These are phyloP conservation scores for Cutaneotrichosporon dermatis DNA, from an alignment of 1,284 basidiomycete species.

Conservation along the genomic window DNA sequence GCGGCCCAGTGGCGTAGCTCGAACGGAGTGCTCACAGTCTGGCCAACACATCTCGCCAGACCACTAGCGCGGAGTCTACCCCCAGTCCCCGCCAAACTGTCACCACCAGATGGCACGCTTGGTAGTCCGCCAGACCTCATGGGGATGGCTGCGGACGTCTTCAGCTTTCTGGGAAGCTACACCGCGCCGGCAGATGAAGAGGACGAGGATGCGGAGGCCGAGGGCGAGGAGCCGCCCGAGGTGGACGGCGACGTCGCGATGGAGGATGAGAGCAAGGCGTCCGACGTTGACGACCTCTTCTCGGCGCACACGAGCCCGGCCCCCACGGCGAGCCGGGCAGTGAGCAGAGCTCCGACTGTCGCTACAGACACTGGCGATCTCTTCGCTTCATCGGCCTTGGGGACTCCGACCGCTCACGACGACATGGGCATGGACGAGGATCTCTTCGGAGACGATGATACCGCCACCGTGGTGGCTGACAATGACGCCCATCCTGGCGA, in stretches of 20 bases:
- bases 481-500: background rate
- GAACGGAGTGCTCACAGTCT: too few relatives aligned
- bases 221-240: conserved; percentile 8
- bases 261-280: conserved; percentile 16
- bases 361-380: conserved; percentile 4
- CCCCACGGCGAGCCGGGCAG: conserved; percentile 3
- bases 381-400: conserved; percentile 11
- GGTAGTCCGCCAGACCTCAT: too few relatives aligned
- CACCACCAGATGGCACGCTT: too few relatives aligned
- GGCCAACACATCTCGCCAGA: too few relatives aligned
- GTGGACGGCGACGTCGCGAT: conserved; percentile 11
- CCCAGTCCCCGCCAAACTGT: too few relatives aligned
- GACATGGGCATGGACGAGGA: conserved; percentile 19
- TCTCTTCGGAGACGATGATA: conserved; percentile 19
- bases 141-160: too few relatives aligned
- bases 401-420: conserved; percentile 9
- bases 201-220: conserved; percentile 11
- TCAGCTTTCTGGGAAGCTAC: conserved; percentile 25
- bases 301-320: conserved; percentile 23
- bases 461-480: background rate
- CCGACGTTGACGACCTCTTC: conserved; percentile 41
- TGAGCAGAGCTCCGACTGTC: background rate
- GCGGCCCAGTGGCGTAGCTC: conserved; percentile 4
- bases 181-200: conserved; percentile 24
- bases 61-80: too few relatives aligned